Percentiles rank a stretch among this genome's conserved stretches.
Conservation (phyloP, 352 stramenopile genomes). For the Peronospora destructor region DNA sequence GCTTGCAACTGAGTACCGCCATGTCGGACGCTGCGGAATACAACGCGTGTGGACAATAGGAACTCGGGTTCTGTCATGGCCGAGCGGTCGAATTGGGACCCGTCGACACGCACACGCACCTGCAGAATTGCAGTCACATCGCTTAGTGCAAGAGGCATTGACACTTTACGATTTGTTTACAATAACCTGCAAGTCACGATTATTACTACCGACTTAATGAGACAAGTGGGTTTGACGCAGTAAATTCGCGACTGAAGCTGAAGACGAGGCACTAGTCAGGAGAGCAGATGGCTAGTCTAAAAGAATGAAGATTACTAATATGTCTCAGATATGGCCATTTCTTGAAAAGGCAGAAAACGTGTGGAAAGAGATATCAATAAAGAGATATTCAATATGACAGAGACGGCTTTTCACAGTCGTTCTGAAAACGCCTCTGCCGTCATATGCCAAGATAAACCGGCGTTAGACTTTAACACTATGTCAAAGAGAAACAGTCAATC, state of each 20-base stretch:
- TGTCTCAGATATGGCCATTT: background rate
- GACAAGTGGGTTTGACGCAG: background rate
- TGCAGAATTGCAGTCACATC: conserved; percentile 67
- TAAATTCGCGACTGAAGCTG: conserved; percentile 23
- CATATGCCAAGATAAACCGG: background rate
- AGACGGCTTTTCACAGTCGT: background rate
- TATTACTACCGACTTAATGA: background rate
- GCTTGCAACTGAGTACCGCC: conserved; percentile 49
- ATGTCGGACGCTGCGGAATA: conserved; percentile 58
- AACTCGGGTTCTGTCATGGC: conserved; percentile 82
- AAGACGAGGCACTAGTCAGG: background rate
- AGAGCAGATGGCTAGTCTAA: conserved; percentile 8
- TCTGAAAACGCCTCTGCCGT: conserved; percentile 15
- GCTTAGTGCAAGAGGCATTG: conserved; percentile 32
- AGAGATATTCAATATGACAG: background rate
- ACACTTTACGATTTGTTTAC: background rate
- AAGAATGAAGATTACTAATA: background rate
- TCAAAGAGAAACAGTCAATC: background rate
- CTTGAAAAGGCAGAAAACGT: too few relatives aligned
- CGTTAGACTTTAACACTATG: background rate
- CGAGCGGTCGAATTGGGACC: conserved; percentile 63
- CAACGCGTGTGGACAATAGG: conserved; percentile 45
- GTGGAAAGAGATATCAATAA: too few relatives aligned
- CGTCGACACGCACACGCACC: conserved; percentile 45
- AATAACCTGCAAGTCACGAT: background rate